phyloP scores from a whole-genome alignment of 1,139 yeast species.

The Ogataea hybrid region DNA sequence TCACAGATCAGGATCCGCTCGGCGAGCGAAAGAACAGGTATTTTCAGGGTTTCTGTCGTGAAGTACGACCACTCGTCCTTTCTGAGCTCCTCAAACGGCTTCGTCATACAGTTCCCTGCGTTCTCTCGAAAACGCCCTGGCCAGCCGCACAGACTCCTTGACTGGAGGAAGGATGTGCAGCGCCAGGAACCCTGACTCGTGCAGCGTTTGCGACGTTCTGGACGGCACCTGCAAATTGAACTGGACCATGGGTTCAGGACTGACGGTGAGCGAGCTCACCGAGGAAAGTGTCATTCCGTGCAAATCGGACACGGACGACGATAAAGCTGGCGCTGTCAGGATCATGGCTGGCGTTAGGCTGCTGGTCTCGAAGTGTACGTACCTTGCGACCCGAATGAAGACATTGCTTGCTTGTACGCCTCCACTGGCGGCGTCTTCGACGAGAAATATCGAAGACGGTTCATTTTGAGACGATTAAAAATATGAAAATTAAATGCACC shows the following conservation, averaged over 20 bases:
- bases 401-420: conserved; percentile 32
- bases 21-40: conserved; percentile 59
- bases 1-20: conserved; percentile 67
- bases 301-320: conserved; percentile 28
- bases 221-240: conserved; percentile 85
- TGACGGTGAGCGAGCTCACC: conserved; percentile 71
- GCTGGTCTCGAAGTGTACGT: conserved; percentile 1
- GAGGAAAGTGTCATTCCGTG: conserved; percentile 85
- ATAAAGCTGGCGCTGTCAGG: conserved; percentile 34
- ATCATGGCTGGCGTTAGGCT: conserved; percentile 36
- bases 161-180: conserved; percentile 73
- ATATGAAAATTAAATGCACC: conserved; percentile 2
- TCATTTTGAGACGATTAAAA: background rate
- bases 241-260: conserved; percentile 71
- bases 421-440: conserved; percentile 24
- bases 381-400: conserved; percentile 34
- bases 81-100: conserved; percentile 43
- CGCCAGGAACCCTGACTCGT: conserved; percentile 55
- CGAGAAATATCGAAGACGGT: conserved; percentile 5
- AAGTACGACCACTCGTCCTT: conserved; percentile 35
- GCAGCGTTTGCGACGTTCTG: conserved; percentile 65
- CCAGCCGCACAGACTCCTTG: conserved; percentile 47
- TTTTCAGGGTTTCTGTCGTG: conserved; percentile 28
- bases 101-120: conserved; percentile 27
- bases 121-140: conserved; percentile 60